Base-by-base conservation (phyloP, 2,329 filamentous ascomycete species). In the Davidsoniella australis region DNA sequence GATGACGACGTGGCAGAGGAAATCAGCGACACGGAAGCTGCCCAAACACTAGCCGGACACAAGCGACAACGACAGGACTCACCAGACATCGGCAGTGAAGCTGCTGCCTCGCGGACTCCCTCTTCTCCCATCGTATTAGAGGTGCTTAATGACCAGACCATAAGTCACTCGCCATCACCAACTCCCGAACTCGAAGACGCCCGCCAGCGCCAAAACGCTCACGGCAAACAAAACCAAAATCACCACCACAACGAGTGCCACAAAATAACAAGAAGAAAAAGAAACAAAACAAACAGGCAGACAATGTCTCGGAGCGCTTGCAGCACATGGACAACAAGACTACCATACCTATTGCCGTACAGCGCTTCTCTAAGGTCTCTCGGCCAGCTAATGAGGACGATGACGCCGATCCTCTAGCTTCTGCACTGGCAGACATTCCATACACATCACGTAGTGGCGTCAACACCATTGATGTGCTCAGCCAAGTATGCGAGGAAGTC, bases 381-480 rank as follows among this genome's bases (percentile, higher is more conserved):
- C 3, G 26, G 24, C 7, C 29, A 5, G n/a, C 33, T 24, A 39
- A 40, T 8, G 24, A n/a, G 2, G 65, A 67, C 3, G 64, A 66
- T 38, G 68, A 68, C 2, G 61, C 60, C 2, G 60, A 61, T 7
- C 63, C 65, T 17, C 60, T 62, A 2, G 66, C 75, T 41, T 66
- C 71, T 0, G 63, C 75, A 3, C 67, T 68, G 41, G 58, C 63
- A 2, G 69, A 73, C 4, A 73, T 78, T 2, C 72, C 75, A 0
- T 75, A 72, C 53, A 64, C 68, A 0, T 72, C 70, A 55, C 67
- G 69, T 14, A 62, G 64, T 18, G 73, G 74, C 42, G 76, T 80
- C 55, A 82, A 76, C 44, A 68, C 73, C 0, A 65, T 81, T 2
- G 78, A 82, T 55, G 76, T 81, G 1, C 65, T 82, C 37, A 66